A percentile compares a stretch with the other conserved stretches of the same genome.
Evolutionary conservation across 345 rosid genomes (phyloP).

Genomic region (Sisymbrium irio): DNA sequence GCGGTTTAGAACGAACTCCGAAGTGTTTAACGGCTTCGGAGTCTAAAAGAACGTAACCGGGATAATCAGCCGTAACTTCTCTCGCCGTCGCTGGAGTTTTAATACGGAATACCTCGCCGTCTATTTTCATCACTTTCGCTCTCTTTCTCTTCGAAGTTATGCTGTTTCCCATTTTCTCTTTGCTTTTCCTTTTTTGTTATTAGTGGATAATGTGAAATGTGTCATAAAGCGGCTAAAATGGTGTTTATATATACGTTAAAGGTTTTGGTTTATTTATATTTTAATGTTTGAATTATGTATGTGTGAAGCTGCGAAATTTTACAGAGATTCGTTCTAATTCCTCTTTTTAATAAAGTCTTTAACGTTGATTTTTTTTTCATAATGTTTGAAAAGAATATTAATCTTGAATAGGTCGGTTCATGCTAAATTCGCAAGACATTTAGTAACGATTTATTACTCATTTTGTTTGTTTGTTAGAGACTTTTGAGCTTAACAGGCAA

Average conservation of each 20-base stretch:
- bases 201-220: slow-evolving; percentile 16
- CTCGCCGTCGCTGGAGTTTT: slow-evolving; percentile 62
- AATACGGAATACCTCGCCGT: slow-evolving; percentile 73
- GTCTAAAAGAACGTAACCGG: slow-evolving; percentile 72
- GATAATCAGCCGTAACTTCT: slow-evolving; percentile 63
- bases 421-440: background rate
- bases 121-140: slow-evolving; percentile 77
- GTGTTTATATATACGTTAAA: slow-evolving; percentile 11
- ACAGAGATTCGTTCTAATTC: slow-evolving; percentile 16
- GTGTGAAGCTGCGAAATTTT: slow-evolving; percentile 34
- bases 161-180: slow-evolving; percentile 67
- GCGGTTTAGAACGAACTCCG: slow-evolving; percentile 73
- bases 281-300: background rate
- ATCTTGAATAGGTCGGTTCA: slow-evolving; percentile 17
- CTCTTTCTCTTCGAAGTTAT: slow-evolving; percentile 49
- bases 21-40: slow-evolving; percentile 75
- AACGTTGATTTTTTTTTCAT: slow-evolving; percentile 21
- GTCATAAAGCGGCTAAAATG: background rate
- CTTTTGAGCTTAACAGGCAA: background rate
- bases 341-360: slow-evolving; percentile 6
- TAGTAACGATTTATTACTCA: background rate
- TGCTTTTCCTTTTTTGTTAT: background rate
- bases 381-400: slow-evolving; percentile 21
- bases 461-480: background rate
- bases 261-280: background rate